Evolutionary conservation across 1,284 basidiomycete species (phyloP).

Genomic region (Cryptococcus sp.): DNA sequence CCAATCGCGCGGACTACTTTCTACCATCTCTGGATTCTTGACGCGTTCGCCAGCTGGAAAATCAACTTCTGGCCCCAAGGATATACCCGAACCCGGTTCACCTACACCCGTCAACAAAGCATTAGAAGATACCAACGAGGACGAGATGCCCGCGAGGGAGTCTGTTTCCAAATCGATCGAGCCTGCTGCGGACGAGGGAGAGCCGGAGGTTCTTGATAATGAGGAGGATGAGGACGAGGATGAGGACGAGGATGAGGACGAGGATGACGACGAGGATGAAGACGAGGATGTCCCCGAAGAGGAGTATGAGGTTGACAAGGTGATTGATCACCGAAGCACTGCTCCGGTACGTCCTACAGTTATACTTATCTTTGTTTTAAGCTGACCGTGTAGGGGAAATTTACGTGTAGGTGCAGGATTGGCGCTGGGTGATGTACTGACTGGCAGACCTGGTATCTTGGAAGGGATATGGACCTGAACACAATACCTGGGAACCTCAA

Average conservation of each 20-base stretch:
- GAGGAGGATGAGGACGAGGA: constrained; percentile 1
- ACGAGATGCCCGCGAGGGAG: neutral
- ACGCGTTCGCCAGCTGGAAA: neutral
- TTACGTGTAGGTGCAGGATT: neutral
- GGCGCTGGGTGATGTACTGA: no score
- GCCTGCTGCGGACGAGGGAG: neutral
- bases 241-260: constrained; percentile 5
- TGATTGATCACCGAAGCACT: constrained; percentile 6
- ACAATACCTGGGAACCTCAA: constrained; percentile 46
- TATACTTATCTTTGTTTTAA: neutral
- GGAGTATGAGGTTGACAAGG: constrained; percentile 14
- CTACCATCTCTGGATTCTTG: neutral
- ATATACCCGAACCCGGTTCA: no score
- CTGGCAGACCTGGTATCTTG: constrained; percentile 43
- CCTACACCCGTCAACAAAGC: no score
- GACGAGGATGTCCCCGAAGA: constrained; percentile 10
- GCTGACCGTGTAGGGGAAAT: constrained; percentile 7
- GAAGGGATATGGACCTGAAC: constrained; percentile 46
- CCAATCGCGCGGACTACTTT: neutral
- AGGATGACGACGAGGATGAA: constrained; percentile 1
- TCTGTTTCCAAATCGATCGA: neutral
- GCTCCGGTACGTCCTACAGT: neutral
- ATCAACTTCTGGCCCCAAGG: no score
- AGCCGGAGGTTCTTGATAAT: neutral
- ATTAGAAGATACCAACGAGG: no score